phyloP scores from a whole-genome alignment of 768 basidiomycete species.

The Sarcodon sp. region DNA sequence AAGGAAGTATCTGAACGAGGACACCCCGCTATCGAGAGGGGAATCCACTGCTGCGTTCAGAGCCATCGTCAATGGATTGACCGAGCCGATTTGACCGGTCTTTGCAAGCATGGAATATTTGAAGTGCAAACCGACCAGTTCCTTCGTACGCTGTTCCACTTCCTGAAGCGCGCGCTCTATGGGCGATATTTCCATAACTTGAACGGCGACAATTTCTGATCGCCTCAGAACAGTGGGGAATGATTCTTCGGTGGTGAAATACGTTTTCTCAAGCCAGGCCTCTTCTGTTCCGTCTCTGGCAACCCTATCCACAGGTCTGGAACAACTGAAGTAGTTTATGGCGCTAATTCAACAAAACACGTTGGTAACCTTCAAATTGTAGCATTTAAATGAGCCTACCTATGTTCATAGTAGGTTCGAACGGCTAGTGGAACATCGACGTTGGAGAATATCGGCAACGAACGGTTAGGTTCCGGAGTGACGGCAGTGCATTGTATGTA shows the following conservation, averaged over 20 bases:
- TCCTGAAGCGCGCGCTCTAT: constrained; percentile 74
- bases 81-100: constrained; percentile 58
- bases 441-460: constrained; percentile 68
- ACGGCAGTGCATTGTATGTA: constrained; percentile 87
- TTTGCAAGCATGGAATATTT: constrained; percentile 73
- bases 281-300: constrained; percentile 59
- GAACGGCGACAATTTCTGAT: constrained; percentile 67
- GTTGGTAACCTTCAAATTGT: constrained; percentile 1
- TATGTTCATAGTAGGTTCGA: constrained; percentile 79
- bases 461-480: constrained; percentile 71
- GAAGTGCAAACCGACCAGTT: constrained; percentile 52
- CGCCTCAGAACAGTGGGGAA: constrained; percentile 89
- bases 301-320: constrained; percentile 51
- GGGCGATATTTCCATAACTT: constrained; percentile 72
- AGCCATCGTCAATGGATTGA: constrained; percentile 75
- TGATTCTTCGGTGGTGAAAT: constrained; percentile 72
- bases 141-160: constrained; percentile 69
- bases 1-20: constrained; percentile 74
- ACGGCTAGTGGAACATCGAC: constrained; percentile 74
- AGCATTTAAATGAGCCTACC: constrained; percentile 25
- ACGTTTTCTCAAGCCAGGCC: constrained; percentile 83
- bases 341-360: constrained; percentile 32
- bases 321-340: constrained; percentile 72
- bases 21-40: constrained; percentile 61
- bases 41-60: constrained; percentile 84